phyloP scores from a whole-genome alignment of 1,284 basidiomycete species.

The Kalmanozyma brasiliensis region DNA sequence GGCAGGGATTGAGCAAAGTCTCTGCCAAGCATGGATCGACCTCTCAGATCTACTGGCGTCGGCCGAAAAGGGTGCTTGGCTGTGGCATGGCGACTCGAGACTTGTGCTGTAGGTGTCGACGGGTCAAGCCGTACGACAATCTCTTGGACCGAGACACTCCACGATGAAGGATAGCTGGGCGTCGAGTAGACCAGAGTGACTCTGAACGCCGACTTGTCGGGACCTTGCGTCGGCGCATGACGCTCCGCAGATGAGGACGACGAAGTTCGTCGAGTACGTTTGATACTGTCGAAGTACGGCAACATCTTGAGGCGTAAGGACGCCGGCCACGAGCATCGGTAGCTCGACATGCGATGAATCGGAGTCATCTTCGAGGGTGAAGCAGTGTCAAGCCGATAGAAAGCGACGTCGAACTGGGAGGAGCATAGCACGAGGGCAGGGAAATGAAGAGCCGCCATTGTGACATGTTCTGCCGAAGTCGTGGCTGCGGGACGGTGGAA shows the following conservation, averaged over 20 bases:
- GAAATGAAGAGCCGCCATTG: slow-evolving; percentile 50
- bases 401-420: slow-evolving; percentile 49
- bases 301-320: slow-evolving; percentile 45
- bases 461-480: slow-evolving; percentile 7
- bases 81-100: slow-evolving; percentile 42
- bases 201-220: slow-evolving; percentile 33
- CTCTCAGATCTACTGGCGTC: slow-evolving; percentile 35
- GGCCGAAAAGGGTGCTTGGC: slow-evolving; percentile 26
- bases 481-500: slow-evolving; percentile 9
- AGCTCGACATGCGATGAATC: slow-evolving; percentile 37
- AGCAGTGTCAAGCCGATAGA: slow-evolving; percentile 31
- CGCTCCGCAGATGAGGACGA: background rate
- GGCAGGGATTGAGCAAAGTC: no score
- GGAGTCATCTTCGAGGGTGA: background rate
- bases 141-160: slow-evolving; percentile 64
- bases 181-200: slow-evolving; percentile 62
- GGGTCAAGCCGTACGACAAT: slow-evolving; percentile 41
- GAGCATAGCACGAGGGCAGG: slow-evolving; percentile 63
- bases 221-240: background rate
- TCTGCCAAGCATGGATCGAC: slow-evolving; percentile 23
- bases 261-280: slow-evolving; percentile 8
- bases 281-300: slow-evolving; percentile 42
- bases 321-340: slow-evolving; percentile 46
- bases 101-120: slow-evolving; percentile 5
- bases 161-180: slow-evolving; percentile 58